phyloP scores from a whole-genome alignment of 331 rosid genomes.

The Dryas integrifolia region DNA sequence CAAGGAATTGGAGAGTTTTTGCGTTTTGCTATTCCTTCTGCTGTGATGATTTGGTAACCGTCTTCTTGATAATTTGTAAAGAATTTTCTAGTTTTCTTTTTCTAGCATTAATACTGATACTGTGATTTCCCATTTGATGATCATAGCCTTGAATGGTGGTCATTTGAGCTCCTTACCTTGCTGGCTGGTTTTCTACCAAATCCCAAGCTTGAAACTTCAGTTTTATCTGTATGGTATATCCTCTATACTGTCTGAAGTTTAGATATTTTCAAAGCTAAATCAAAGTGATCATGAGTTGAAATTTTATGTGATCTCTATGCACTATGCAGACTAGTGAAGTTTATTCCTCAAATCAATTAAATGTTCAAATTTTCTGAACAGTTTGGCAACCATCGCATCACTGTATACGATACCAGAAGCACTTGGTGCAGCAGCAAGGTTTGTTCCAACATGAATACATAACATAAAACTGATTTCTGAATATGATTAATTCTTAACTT shows the following conservation, averaged over 20 bases:
- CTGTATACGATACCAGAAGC: slow-evolving; percentile 39
- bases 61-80: neutral
- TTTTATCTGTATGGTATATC: slow-evolving; percentile 35
- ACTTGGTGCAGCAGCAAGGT: slow-evolving; percentile 48
- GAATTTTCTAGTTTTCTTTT: neutral
- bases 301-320: neutral
- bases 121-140: neutral
- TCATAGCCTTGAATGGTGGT: slow-evolving; percentile 39
- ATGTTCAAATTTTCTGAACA: slow-evolving; percentile 13
- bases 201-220: slow-evolving; percentile 40
- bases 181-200: slow-evolving; percentile 37
- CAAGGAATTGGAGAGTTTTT: slow-evolving; percentile 49
- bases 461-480: neutral
- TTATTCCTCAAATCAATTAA: neutral
- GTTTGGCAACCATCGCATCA: slow-evolving; percentile 50
- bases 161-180: slow-evolving; percentile 33
- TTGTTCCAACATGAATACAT: neutral
- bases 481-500: neutral
- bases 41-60: slow-evolving; percentile 48
- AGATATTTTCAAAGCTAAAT: too few relatives aligned
- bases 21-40: slow-evolving; percentile 55
- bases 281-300: neutral
- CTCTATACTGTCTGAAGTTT: neutral
- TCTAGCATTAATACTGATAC: neutral
- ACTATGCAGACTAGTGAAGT: neutral